Base-by-base conservation (phyloP, 306 rosid genomes). In the Cucurbita pepo region DNA sequence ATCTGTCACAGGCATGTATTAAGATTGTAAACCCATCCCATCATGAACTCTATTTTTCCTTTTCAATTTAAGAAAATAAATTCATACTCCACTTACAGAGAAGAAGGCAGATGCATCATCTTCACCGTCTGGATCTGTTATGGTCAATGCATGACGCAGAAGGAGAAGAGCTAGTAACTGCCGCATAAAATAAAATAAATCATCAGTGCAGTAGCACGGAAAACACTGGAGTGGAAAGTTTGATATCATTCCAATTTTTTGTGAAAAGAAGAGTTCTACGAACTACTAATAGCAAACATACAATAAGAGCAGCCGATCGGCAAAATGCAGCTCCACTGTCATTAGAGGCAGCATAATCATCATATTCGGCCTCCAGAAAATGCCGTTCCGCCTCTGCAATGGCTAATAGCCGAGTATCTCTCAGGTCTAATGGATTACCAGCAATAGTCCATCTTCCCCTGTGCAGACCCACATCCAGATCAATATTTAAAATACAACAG, bases 101-200 rank as follows among this genome's bases (percentile, higher is more conserved):
- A 84, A 76, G 77, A 84, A 83, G 5, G 85, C 52, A 51, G 88
- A 59, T 36, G 81, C 82, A 58, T 82, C 87, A 76, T 85, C 86
- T 3, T 82, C 85, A 14, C 76, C 83, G 6, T 85, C 89, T 19
- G 83, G 76, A 73, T 73, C 79, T 53, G 88, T 73, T 41, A 86
- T 77, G 71, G 84, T 64, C 76, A 79, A 75, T 16, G 84, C 84
- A 83, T 86, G 88, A 74, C 84, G 81, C 76, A 80, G 75, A 71
- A 89, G 82, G 61, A 86, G 81, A 78, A 89, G 85, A 52, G 86
- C 86, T 83, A 86, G 79, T 57, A 85, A 79, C 91, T 89, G 86
- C 78, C 77, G 65, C 52, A 70, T 62, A 8, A 5, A 55, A 30
- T 47, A 10, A 21, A 71, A 7, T 21, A 3, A 9, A 65, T 21